Conservation (phyloP, 2,329 filamentous ascomycete species). For the Aspergillus sp. region DNA sequence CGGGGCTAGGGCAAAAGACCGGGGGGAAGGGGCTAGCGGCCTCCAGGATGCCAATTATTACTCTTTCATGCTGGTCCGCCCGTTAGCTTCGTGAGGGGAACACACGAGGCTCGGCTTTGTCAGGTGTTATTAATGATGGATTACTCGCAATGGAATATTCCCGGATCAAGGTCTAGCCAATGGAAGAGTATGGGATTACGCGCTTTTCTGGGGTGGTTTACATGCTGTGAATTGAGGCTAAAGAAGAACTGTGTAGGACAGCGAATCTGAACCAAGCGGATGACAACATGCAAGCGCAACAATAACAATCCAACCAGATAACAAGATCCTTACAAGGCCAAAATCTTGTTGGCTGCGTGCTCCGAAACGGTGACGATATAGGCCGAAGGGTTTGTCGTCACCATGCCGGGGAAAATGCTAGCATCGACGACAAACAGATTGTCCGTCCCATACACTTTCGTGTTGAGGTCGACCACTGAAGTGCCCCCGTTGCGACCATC, state of each 20-base stretch:
- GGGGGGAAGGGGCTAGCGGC: background rate
- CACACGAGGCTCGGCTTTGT: background rate
- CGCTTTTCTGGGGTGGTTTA: background rate
- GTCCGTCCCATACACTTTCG: constrained; percentile 13
- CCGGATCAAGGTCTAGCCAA: background rate
- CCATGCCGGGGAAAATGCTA: constrained; percentile 16
- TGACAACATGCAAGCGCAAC: background rate
- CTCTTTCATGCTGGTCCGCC: background rate
- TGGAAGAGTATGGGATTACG: background rate
- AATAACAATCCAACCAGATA: background rate
- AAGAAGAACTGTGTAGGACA: background rate
- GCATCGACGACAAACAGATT: constrained; percentile 14
- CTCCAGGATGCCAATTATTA: background rate
- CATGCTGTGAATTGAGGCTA: background rate
- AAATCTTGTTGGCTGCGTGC: constrained; percentile 12
- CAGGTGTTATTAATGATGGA: background rate
- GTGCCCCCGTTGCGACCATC: constrained; percentile 16
- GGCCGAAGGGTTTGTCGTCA: constrained; percentile 14
- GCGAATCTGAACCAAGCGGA: background rate
- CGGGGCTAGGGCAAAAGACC: background rate
- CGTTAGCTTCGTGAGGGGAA: background rate
- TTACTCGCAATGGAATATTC: background rate
- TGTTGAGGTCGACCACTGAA: constrained; percentile 17
- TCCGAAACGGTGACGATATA: constrained; percentile 15
- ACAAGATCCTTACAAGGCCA: constrained; percentile 2